These are phyloP conservation scores for Dioscorea zingiberensis DNA, from an alignment of 106 monocot genomes.

Conservation along the genomic window DNA sequence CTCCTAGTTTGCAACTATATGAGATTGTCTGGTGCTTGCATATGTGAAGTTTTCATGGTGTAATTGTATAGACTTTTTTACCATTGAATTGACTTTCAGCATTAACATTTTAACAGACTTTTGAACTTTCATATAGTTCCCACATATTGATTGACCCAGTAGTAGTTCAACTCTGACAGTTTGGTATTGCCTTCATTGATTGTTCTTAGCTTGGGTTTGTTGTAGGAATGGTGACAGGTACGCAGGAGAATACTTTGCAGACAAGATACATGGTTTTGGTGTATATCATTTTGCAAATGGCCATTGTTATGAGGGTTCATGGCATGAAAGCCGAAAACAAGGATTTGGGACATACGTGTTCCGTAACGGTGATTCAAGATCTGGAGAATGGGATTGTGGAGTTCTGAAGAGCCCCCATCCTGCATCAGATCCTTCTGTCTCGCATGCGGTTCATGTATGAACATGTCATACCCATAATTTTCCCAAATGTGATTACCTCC, in stretches of 20 bases:
- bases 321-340: conserved; percentile 48
- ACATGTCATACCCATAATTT: background rate
- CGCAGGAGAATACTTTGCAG: conserved; percentile 31
- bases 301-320: conserved; percentile 43
- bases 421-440: conserved; percentile 3
- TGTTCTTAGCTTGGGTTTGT: background rate
- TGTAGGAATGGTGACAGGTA: conserved; percentile 35
- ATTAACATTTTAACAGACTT: background rate
- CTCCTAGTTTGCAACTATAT: too few species aligned
- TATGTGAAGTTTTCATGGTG: too few species aligned
- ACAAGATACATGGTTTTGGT: conserved; percentile 49
- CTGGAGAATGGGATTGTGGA: conserved; percentile 45
- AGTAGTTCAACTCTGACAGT: background rate
- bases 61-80: too few species aligned
- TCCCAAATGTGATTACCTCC: background rate
- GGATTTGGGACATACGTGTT: conserved; percentile 48
- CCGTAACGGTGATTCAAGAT: conserved; percentile 33
- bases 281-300: conserved; percentile 46
- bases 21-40: too few species aligned
- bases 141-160: too few species aligned
- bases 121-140: background rate
- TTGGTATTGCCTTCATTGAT: background rate
- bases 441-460: conserved; percentile 19
- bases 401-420: conserved; percentile 16
- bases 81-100: background rate